Evolutionary conservation across 2,329 filamentous ascomycete genomes (phyloP), one percentile per base, ranked within the genome.

Genomic region (Alternaria triticina): DNA sequence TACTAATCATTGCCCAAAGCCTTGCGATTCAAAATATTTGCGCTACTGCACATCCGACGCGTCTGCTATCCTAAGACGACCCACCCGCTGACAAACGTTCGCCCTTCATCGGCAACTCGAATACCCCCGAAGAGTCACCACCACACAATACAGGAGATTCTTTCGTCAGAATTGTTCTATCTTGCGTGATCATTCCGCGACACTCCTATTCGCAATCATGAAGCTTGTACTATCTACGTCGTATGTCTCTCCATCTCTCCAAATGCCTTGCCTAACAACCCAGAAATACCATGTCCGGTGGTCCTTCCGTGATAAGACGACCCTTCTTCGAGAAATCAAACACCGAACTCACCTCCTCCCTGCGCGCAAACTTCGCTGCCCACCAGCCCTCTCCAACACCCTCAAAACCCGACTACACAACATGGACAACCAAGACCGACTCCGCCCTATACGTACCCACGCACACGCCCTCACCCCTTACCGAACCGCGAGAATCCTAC

Each of bases 201-300:
- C 8, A 6, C 4, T 20, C 2, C 25, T 40, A 45, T 36, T 17
- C 30, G 57, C 45, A 61, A 89, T 87, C 85, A 93, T 93, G 83
- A 93, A 93, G 84, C 85, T 96, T 77, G 87, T 96, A 69, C 88
- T 96, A 57, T 96, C 92, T 59, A 96, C 93, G 69, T 93, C 91
- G 93, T 96, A 87, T 74, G 90, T 82, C 51, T n/a, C 28, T n/a
- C 17, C 25, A 17, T 12, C 15, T 22, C 49, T 9, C 12, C 28
- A 17, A 40, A 28, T 25, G 30, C 44, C 63, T 30, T 72, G 71
- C n/a, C 71, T 77, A 54, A 66, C 86, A 77, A 95, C 83, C 88
- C 73, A 90, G 88, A 76, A 97, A 97, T 84, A 91, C 97, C 79
- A 93, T 97, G 86, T 90, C 90, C 73, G 90, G 89, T 67, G 92